Evolutionary conservation across 2,329 filamentous ascomycete species (phyloP).

Genomic region (Fusarium ramigenum): DNA sequence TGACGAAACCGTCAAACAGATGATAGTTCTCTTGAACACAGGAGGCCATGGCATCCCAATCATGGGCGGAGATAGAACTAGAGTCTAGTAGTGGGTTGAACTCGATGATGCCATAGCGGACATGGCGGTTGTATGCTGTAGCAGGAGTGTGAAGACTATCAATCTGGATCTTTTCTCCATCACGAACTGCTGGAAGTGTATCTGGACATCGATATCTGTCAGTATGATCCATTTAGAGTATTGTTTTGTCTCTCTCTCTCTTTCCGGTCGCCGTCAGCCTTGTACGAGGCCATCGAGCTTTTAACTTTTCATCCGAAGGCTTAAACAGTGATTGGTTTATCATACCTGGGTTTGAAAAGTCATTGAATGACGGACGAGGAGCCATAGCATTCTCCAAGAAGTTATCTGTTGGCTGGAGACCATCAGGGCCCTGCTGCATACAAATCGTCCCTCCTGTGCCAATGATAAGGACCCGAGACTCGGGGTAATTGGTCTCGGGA

Average conservation of each 20-base stretch:
- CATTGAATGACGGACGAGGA: conserved; percentile 86
- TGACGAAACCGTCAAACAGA: conserved; percentile 88
- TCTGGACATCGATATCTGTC: conserved; percentile 44
- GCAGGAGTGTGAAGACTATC: conserved; percentile 81
- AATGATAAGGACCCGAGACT: conserved; percentile 86
- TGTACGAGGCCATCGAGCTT: too few relatives aligned
- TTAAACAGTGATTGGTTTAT: not conserved
- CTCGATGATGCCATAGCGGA: conserved; percentile 86
- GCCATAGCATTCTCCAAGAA: conserved; percentile 87
- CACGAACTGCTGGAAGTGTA: conserved; percentile 60
- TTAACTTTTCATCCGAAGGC: too few relatives aligned
- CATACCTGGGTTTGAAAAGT: conserved; percentile 55
- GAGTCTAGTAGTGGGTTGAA: conserved; percentile 88
- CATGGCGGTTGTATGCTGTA: conserved; percentile 81
- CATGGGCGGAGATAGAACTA: conserved; percentile 85
- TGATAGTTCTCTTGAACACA: conserved; percentile 87
- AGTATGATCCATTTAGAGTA: not conserved
- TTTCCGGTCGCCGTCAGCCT: too few relatives aligned
- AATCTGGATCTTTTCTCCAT: conserved; percentile 61
- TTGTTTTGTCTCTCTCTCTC: too few relatives aligned
- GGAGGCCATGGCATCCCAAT: conserved; percentile 85
- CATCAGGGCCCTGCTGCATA: conserved; percentile 84
- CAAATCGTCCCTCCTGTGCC: conserved; percentile 93
- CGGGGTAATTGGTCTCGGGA: conserved; percentile 59
- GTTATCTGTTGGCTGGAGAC: conserved; percentile 80